phyloP scores from a whole-genome alignment of 2,329 filamentous ascomycete genomes.

The Nemania abortiva region DNA sequence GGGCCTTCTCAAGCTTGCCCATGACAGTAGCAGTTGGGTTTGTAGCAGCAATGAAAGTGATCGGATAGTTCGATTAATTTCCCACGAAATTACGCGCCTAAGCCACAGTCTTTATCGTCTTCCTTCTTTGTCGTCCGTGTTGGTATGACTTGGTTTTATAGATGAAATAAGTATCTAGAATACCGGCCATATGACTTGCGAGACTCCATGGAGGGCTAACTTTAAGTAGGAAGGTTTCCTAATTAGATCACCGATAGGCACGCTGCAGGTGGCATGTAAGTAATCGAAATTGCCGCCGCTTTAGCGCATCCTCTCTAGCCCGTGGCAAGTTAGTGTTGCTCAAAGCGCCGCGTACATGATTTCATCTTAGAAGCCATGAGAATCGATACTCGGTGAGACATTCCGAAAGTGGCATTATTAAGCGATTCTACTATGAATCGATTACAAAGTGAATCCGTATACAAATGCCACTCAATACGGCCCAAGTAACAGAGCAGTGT shows the following conservation, averaged over 20 bases:
- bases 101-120: conserved; percentile 7
- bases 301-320: neutral
- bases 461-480: neutral
- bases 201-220: conserved; percentile 2
- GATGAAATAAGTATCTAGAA: neutral
- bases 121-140: neutral
- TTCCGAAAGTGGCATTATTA: neutral
- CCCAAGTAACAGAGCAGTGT: too few relatives aligned
- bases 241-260: conserved; percentile 33
- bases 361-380: conserved; percentile 5
- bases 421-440: neutral
- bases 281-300: neutral
- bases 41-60: neutral
- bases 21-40: conserved; percentile 1
- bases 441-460: neutral
- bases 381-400: neutral
- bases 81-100: neutral
- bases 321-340: neutral
- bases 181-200: neutral
- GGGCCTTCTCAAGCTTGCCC: conserved; percentile 25
- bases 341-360: neutral
- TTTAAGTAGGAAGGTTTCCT: conserved; percentile 6
- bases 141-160: conserved; percentile 22
- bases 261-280: neutral
- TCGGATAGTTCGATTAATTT: neutral